Conservation (phyloP, 495 filamentous ascomycete genomes). For the Diplogelasinospora grovesii region DNA sequence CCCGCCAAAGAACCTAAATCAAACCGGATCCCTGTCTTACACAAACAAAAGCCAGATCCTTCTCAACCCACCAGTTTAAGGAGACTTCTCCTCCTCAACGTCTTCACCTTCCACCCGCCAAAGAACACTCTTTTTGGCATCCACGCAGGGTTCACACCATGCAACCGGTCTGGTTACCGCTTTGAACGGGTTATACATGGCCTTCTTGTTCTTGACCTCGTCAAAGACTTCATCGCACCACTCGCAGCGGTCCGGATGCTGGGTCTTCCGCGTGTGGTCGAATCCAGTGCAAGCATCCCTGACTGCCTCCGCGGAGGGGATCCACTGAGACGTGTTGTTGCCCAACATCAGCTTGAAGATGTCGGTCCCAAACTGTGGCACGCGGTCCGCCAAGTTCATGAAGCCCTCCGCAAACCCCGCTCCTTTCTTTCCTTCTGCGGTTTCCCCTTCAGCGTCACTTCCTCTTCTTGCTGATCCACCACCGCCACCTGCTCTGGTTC, state of each 20-base stretch:
- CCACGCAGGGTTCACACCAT: slow-evolving; percentile 10
- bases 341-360: slow-evolving; percentile 9
- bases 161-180: slow-evolving; percentile 7
- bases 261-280: slow-evolving; percentile 12
- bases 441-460: no score
- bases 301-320: slow-evolving; percentile 1
- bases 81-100: not conserved
- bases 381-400: not conserved
- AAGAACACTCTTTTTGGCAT: no score
- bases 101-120: not conserved
- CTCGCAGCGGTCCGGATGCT: slow-evolving; percentile 19
- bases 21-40: no score
- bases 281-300: not conserved
- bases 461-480: no score
- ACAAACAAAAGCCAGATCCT: no score
- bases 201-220: not conserved
- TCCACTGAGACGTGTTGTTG: not conserved
- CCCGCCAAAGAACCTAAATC: no score
- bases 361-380: slow-evolving; percentile 4
- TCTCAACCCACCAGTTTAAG: no score
- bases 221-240: slow-evolving; percentile 12
- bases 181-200: slow-evolving; percentile 13
- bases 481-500: no score
- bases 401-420: not conserved
- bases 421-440: no score